Percentiles rank a stretch among this genome's conserved stretches.
These are phyloP conservation scores for Pleurotus citrinopileatus DNA, from an alignment of 768 basidiomycete genomes.

Conservation along the genomic window DNA sequence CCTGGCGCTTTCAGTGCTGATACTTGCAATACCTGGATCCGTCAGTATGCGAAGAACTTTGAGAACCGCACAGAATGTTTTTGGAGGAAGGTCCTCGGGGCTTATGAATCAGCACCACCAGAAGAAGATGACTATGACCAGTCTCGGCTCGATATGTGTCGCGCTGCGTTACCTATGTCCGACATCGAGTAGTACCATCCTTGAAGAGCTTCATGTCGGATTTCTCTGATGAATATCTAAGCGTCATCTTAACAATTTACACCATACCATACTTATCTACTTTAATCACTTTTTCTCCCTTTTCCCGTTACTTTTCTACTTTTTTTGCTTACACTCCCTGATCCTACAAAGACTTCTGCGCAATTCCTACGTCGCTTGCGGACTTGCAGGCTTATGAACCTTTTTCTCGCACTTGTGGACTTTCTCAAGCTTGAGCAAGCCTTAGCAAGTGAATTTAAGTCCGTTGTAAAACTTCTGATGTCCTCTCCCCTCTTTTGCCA, in stretches of 20 bases:
- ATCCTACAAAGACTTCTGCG: background rate
- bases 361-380: background rate
- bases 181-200: background rate
- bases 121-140: background rate
- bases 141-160: background rate
- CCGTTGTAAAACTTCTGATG: slow-evolving; percentile 2
- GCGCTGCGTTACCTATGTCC: slow-evolving; percentile 2
- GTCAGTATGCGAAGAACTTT: slow-evolving; percentile 2
- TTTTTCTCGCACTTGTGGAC: background rate
- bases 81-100: background rate
- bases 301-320: background rate
- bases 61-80: background rate
- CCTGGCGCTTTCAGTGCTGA: background rate
- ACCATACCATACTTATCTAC: background rate
- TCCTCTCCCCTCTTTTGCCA: background rate
- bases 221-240: background rate
- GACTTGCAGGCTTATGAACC: background rate
- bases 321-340: background rate
- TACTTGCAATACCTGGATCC: slow-evolving; percentile 3
- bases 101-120: background rate
- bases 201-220: background rate
- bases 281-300: background rate
- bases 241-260: background rate
- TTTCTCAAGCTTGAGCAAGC: background rate
- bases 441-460: background rate